These are phyloP conservation scores for Herpetomonas tarakana DNA, from an alignment of 208 protist genomes.

Conservation along the genomic window DNA sequence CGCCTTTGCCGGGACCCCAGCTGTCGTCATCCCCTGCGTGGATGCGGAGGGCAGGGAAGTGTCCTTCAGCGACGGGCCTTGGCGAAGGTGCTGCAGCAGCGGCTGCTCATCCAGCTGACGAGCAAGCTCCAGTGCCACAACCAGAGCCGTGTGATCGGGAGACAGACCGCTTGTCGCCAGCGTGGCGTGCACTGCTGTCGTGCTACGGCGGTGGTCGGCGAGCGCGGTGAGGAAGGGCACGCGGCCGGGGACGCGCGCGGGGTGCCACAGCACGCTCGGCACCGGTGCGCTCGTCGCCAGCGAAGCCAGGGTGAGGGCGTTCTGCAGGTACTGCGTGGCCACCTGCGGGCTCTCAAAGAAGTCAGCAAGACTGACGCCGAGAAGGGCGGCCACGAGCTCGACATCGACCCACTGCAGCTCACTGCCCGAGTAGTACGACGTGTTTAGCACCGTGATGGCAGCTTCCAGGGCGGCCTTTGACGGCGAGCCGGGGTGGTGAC, in stretches of 20 bases:
- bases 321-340: conserved; percentile 63
- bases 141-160: conserved; percentile 76
- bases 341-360: conserved; percentile 67
- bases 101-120: conserved; percentile 50
- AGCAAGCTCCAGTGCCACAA: conserved; percentile 67
- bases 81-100: conserved; percentile 3
- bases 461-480: not conserved
- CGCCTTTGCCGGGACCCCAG: conserved; percentile 25
- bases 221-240: conserved; percentile 37
- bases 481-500: not conserved
- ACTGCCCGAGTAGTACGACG: conserved; percentile 1
- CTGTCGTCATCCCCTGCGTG: not conserved
- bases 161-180: conserved; percentile 27
- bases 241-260: conserved; percentile 35
- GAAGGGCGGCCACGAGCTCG: conserved; percentile 47
- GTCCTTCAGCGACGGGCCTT: not conserved
- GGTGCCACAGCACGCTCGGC: conserved; percentile 72
- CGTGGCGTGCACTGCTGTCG: conserved; percentile 13
- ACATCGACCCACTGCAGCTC: conserved; percentile 81
- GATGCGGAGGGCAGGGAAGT: not conserved
- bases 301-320: conserved; percentile 54
- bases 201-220: conserved; percentile 13
- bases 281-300: conserved; percentile 13
- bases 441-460: not conserved
- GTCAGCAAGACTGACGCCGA: conserved; percentile 58